Evolutionary conservation across 768 basidiomycete species (phyloP).

Genomic region (Leccinum uliginosum): DNA sequence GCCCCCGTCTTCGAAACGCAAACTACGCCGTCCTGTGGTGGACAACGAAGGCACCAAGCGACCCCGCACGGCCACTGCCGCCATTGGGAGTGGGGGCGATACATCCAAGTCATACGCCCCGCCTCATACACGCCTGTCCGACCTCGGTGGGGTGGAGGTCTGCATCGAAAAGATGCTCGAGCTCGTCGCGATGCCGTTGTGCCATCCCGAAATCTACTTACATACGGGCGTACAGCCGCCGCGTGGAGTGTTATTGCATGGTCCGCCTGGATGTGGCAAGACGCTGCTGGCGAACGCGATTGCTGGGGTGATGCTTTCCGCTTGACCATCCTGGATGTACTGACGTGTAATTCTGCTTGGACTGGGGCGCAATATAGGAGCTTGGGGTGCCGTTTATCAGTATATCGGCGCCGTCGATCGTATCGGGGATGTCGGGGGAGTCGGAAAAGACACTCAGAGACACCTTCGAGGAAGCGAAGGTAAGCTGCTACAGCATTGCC

Average conservation of each 20-base stretch:
- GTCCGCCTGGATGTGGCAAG: constrained; percentile 97
- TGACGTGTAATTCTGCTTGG: not conserved
- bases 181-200: constrained; percentile 92
- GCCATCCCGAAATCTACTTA: constrained; percentile 92
- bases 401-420: constrained; percentile 92
- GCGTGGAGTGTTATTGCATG: constrained; percentile 87
- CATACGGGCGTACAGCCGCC: constrained; percentile 93
- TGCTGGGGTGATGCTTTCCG: constrained; percentile 68
- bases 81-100: constrained; percentile 12
- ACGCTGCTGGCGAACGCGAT: constrained; percentile 92
- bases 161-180: constrained; percentile 93
- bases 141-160: constrained; percentile 81
- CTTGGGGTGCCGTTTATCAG: constrained; percentile 89
- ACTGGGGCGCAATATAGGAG: constrained; percentile 49
- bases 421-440: constrained; percentile 98
- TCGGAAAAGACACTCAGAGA: constrained; percentile 95
- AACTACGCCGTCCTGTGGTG: constrained; percentile 45
- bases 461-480: constrained; percentile 96
- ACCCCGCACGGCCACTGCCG: constrained; percentile 35
- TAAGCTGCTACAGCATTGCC: constrained; percentile 26
- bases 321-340: not conserved
- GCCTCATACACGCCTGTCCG: constrained; percentile 71
- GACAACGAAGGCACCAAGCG: constrained; percentile 56
- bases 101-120: constrained; percentile 48
- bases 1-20: constrained; percentile 52